A percentile compares a stretch with the other conserved stretches of the same genome.
phyloP scores from a whole-genome alignment of 108 stramenopile species.

The Skeletonema potamos region DNA sequence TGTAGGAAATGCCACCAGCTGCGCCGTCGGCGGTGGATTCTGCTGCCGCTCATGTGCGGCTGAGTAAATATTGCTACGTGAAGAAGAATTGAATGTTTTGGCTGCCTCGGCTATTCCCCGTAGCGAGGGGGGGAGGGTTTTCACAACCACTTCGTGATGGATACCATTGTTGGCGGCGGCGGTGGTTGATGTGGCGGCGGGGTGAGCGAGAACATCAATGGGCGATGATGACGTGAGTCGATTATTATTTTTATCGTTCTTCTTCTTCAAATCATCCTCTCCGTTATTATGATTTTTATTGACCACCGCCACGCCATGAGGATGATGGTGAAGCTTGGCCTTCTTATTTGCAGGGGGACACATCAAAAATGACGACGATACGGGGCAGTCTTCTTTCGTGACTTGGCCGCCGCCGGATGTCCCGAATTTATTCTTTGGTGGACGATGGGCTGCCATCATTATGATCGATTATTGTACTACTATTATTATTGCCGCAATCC shows the following conservation, averaged over 20 bases:
- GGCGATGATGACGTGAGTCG: not conserved
- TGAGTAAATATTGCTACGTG: not conserved
- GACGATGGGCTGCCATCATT: not conserved
- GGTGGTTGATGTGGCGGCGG: not conserved
- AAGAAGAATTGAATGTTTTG: not conserved
- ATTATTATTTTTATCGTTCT: not conserved
- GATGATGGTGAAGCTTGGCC: not conserved
- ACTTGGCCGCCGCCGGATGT: not conserved
- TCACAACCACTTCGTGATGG: not conserved
- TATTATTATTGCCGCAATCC: too few relatives aligned
- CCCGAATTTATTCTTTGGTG: not conserved
- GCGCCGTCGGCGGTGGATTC: not conserved
- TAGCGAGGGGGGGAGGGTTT: not conserved
- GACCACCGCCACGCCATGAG: not conserved
- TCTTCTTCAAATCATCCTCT: not conserved
- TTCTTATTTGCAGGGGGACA: not conserved
- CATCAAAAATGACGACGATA: not conserved
- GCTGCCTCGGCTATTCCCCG: not conserved
- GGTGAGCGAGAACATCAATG: not conserved
- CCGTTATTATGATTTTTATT: not conserved
- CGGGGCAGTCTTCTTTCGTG: not conserved
- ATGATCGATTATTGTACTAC: too few relatives aligned
- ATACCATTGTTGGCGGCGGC: not conserved
- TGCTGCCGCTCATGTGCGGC: not conserved
- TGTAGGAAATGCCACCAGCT: constrained; percentile 13